These are phyloP conservation scores for Fusarium duplospermum DNA, from an alignment of 2,329 filamentous ascomycete genomes.

Conservation along the genomic window DNA sequence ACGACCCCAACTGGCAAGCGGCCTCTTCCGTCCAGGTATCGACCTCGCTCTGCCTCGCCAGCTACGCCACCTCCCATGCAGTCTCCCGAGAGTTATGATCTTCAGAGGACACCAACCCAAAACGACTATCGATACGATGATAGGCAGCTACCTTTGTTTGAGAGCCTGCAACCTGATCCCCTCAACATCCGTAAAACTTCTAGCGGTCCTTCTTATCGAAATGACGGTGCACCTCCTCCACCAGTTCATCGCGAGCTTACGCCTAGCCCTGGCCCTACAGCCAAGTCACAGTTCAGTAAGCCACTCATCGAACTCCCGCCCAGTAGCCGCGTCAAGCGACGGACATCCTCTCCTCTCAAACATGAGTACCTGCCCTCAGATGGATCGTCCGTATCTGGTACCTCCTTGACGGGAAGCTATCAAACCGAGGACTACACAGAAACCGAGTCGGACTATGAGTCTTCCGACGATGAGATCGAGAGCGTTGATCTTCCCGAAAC, in stretches of 20 bases:
- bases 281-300: constrained; percentile 38
- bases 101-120: constrained; percentile 54
- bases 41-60: constrained; percentile 37
- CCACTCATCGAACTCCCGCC: constrained; percentile 61
- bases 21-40: constrained; percentile 42
- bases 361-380: constrained; percentile 95
- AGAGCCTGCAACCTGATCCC: constrained; percentile 54
- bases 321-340: constrained; percentile 67
- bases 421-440: constrained; percentile 58
- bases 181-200: constrained; percentile 48
- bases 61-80: constrained; percentile 40
- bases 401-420: constrained; percentile 65
- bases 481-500: constrained; percentile 70
- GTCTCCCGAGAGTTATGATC: constrained; percentile 37
- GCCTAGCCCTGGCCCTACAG: constrained; percentile 44
- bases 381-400: constrained; percentile 69
- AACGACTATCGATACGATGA: constrained; percentile 45
- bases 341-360: constrained; percentile 92
- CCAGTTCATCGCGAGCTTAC: constrained; percentile 63
- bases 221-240: constrained; percentile 67
- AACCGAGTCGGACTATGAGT: constrained; percentile 62
- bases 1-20: constrained; percentile 47
- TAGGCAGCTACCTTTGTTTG: constrained; percentile 48
- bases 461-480: constrained; percentile 68
- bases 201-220: constrained; percentile 54